Evolutionary conservation across 2,329 filamentous ascomycete species (phyloP).

Genomic region (Coniochaeta sp.): DNA sequence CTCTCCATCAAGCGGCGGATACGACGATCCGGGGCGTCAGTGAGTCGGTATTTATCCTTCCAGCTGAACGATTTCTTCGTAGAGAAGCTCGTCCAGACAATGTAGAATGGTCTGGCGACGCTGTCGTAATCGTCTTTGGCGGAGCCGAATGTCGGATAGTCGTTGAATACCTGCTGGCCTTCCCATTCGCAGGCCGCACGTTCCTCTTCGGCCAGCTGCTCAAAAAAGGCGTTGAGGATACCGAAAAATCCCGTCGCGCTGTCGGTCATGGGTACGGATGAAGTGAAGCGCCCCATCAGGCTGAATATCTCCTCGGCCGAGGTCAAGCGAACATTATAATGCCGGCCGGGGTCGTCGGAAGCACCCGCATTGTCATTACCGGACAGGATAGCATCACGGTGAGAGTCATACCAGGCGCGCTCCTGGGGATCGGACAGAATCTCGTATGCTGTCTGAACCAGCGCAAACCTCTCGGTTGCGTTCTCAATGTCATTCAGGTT

Average conservation of each 20-base stretch:
- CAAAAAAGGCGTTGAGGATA: constrained; percentile 68
- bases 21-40: constrained; percentile 80
- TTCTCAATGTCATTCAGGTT: constrained; percentile 81
- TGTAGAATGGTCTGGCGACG: constrained; percentile 74
- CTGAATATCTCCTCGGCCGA: constrained; percentile 71
- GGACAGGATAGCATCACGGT: constrained; percentile 75
- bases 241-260: constrained; percentile 78
- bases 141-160: constrained; percentile 77
- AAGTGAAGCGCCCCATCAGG: constrained; percentile 74
- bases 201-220: constrained; percentile 74
- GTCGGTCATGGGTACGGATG: constrained; percentile 72
- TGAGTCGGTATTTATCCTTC: constrained; percentile 77
- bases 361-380: constrained; percentile 47
- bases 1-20: constrained; percentile 86
- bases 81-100: constrained; percentile 69
- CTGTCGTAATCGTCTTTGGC: constrained; percentile 69
- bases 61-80: constrained; percentile 84
- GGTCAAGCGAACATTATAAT: constrained; percentile 61
- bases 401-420: constrained; percentile 94
- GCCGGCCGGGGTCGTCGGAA: constrained; percentile 25
- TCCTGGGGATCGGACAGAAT: constrained; percentile 95
- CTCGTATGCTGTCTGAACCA: constrained; percentile 89
- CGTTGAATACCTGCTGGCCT: constrained; percentile 35
- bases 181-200: constrained; percentile 65
- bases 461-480: constrained; percentile 79